Base-by-base conservation (phyloP, 306 rosid species). In the Cicer arietinum region DNA sequence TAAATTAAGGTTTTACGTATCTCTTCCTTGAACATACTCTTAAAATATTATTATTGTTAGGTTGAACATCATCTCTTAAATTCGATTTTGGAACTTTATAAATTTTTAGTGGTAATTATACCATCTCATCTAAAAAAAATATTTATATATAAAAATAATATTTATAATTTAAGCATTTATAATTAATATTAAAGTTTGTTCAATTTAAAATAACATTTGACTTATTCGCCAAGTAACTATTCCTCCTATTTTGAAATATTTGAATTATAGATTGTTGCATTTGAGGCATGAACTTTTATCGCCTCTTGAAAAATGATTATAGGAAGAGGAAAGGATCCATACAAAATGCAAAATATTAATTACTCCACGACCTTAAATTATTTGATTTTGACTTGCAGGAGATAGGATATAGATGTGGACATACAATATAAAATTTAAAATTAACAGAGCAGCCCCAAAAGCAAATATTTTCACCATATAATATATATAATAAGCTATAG, bases 331-430 rank as follows among this genome's bases (percentile, higher is more conserved):
- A 7, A 63, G 30, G 25, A 46, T 13, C 58, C 58, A 10, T 46
- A 67, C 43, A 46, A 45, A 67, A 13, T 30, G 40, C 60, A 63
- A 63, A 61, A 57, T 50, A 48, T 66, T 45, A 7, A 3, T 62
- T 35, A 56, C 66, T 75, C 48, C 72, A 62, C 41, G 70, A 59
- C 6, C 78, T 6, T 16, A 57, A 81, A 85, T 85, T 58, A 81
- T 85, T 78, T 85, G 81, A 75, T 85, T 75, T 79, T 81, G 81
- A 85, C 82, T 25, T 63, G 76, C 13, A 65, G 20, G 10, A 64
- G 46, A 81, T 47, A 78, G 73, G 81, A 78, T 60, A 5, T 60
- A 5, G 67, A 60, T 41, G 59, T 20, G 58, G 69, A 81, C 73
- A 77, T 60, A 44, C 43, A 76, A 76, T 16, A 60, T 46, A 42